Base-by-base conservation (phyloP, 2,329 filamentous ascomycete genomes). In the Hansfordia pulvinata region DNA sequence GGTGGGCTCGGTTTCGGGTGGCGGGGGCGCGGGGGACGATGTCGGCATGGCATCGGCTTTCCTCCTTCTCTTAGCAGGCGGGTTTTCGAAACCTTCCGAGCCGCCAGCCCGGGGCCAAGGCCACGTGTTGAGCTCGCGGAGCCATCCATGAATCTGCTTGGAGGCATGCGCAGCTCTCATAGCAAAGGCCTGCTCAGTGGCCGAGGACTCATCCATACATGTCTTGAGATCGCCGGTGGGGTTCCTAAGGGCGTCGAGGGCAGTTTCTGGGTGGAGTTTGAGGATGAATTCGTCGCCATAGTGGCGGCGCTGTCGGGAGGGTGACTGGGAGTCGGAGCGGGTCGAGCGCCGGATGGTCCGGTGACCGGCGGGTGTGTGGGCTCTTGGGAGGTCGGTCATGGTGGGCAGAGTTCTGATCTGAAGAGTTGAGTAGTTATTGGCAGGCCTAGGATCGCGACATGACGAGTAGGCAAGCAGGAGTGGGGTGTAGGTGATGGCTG, bases 131-230 rank as follows among this genome's bases (percentile, higher is more conserved):
- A 90, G 59, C 55, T 90, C 82, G n/a, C 69, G 59, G 15, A 80
- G 61, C 81, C 82, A 90, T 42, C 70, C 64, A 48, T 76, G 66
- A 34, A 90, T 70, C 35, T 69, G 73, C 40, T 76, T 70, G 9
- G 78, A 78, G 10, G 78, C 75, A 33, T 74, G 51, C 21, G 80
- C 80, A 22, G 79, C 75, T 34, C 71, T 67, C 41, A 76, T 60
- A 21, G 76, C 79, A 48, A 88, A 74, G 10, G 77, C 73, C 40
- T 76, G 70, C 50, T 88, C 78, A 14, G 67, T 54, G 4, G 62
- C 53, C 2, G 76, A 74, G 10, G 76, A 70, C 19, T 57, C 58
- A 33, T 74, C 66, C 31, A 84, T 64, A 43, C 73, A 79, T 24
- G 52, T 44, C 42, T 64, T 65, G 11, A 77, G 46, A 21, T 58